These are phyloP conservation scores for Aspergillus japonicus DNA, from an alignment of 2,329 filamentous ascomycete species.

Conservation along the genomic window DNA sequence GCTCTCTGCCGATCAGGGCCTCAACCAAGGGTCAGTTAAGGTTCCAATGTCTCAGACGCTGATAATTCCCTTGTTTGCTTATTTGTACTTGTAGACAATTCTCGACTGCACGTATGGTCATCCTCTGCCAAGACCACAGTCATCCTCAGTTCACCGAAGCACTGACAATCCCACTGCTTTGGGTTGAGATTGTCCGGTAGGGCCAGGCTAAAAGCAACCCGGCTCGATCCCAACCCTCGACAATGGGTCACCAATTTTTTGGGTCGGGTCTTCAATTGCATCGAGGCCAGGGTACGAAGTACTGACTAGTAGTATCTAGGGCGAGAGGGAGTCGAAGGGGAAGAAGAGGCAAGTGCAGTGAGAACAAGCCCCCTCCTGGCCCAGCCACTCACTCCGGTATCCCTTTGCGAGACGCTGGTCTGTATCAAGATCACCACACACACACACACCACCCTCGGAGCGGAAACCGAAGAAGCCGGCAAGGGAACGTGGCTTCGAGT, in stretches of 20 bases:
- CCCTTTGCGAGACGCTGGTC: slow-evolving; percentile 6
- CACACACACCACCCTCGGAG: neutral
- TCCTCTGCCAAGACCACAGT: slow-evolving; percentile 6
- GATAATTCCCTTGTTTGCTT: neutral
- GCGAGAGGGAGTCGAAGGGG: neutral
- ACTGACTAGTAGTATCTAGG: neutral
- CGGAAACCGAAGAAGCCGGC: slow-evolving; percentile 1
- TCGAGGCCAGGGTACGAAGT: neutral
- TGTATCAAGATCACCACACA: slow-evolving; percentile 2
- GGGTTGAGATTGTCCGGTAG: slow-evolving; percentile 4
- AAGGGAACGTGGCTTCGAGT: slow-evolving; percentile 5
- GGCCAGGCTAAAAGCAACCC: neutral
- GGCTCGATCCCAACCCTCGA: neutral
- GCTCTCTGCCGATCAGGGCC: neutral
- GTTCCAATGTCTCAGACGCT: neutral
- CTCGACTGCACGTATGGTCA: slow-evolving; percentile 6
- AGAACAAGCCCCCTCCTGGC: neutral
- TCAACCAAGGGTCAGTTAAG: neutral
- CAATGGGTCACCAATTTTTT: neutral
- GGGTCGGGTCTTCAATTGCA: neutral
- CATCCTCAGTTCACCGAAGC: neutral
- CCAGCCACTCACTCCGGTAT: slow-evolving; percentile 1
- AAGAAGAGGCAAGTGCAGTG: neutral
- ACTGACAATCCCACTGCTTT: slow-evolving; percentile 2
- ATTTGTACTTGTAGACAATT: neutral